Evolutionary conservation across 306 rosid species (phyloP).

Genomic region (Medicago truncatula): DNA sequence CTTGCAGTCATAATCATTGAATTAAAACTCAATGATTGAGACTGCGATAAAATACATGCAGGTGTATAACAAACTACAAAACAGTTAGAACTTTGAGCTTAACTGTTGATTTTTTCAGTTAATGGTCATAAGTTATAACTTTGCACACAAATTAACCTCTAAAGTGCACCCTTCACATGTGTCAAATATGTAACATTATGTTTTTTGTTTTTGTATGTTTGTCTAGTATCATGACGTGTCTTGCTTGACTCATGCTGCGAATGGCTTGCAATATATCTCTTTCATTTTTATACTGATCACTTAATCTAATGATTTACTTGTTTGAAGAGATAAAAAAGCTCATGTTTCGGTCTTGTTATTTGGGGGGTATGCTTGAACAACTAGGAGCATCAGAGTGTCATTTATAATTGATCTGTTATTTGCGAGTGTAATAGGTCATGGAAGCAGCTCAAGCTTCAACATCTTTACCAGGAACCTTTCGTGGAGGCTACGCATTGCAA

Average conservation of each 20-base stretch:
- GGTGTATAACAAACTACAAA: background rate
- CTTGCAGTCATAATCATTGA: background rate
- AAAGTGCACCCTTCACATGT: background rate
- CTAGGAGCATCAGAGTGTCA: constrained; percentile 17
- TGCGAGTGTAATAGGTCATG: constrained; percentile 68
- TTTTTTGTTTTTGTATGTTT: constrained; percentile 23
- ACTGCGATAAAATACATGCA: background rate
- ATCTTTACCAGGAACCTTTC: constrained; percentile 62
- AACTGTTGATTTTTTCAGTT: background rate
- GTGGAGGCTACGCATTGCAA: constrained; percentile 64
- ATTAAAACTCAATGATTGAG: background rate
- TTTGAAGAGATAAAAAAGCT: constrained; percentile 13
- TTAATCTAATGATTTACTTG: background rate
- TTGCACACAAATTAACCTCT: background rate
- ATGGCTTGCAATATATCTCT: constrained; percentile 13
- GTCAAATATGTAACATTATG: background rate
- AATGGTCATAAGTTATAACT: background rate
- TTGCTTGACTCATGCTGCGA: background rate
- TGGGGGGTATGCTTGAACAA: constrained; percentile 36
- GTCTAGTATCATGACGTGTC: constrained; percentile 20
- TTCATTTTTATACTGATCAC: background rate
- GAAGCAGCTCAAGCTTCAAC: constrained; percentile 98
- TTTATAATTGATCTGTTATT: constrained; percentile 32
- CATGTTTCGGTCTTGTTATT: constrained; percentile 2
- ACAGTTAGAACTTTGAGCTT: background rate